Evolutionary conservation across 1,284 basidiomycete species (phyloP).

Genomic region (Trametes pubescens): DNA sequence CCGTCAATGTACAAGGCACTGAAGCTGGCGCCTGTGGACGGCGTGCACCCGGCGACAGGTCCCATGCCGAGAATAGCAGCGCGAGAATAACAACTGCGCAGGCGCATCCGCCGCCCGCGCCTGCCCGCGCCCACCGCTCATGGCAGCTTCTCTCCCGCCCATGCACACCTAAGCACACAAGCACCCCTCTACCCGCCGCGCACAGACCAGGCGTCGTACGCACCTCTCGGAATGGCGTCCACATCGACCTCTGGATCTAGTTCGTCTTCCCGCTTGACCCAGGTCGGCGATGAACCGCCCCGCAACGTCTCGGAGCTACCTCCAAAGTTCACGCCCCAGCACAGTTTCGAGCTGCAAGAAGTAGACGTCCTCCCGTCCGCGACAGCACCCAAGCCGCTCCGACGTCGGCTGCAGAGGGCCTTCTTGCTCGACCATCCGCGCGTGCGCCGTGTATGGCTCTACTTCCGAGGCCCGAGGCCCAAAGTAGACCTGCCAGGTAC

Average conservation of each 20-base stretch:
- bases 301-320: slow-evolving; percentile 16
- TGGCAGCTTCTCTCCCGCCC: slow-evolving; percentile 9
- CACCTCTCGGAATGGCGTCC: slow-evolving; percentile 38
- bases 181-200: background rate
- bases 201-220: slow-evolving; percentile 2
- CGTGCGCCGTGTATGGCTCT: slow-evolving; percentile 43
- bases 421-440: slow-evolving; percentile 37
- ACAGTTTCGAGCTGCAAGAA: slow-evolving; percentile 35
- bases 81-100: slow-evolving; percentile 10
- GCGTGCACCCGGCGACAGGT: background rate
- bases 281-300: slow-evolving; percentile 25
- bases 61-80: slow-evolving; percentile 7
- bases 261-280: slow-evolving; percentile 36
- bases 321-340: slow-evolving; percentile 26
- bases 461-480: slow-evolving; percentile 67
- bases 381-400: slow-evolving; percentile 22
- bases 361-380: slow-evolving; percentile 11
- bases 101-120: background rate
- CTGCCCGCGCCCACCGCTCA: background rate
- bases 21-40: background rate
- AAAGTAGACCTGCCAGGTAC: slow-evolving; percentile 64
- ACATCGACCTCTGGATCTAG: slow-evolving; percentile 36
- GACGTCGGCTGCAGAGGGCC: slow-evolving; percentile 25
- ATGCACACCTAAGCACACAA: background rate
- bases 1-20: background rate